phyloP scores from a whole-genome alignment of 2,329 filamentous ascomycete genomes.

The Elsinoe perseae region DNA sequence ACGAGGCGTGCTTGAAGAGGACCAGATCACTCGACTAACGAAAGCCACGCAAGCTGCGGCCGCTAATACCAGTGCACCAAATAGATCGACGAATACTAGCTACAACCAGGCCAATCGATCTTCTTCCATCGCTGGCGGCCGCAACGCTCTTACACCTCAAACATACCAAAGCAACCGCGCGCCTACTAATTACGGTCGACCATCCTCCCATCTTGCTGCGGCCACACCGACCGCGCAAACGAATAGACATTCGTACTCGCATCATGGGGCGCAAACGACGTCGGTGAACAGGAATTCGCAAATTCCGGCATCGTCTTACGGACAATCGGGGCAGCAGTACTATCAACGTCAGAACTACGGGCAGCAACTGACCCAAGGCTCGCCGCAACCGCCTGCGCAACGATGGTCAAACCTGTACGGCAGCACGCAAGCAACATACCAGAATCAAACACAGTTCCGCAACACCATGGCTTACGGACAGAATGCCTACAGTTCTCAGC shows the following conservation, averaged over 20 bases:
- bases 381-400: conserved; percentile 1
- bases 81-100: conserved; percentile 17
- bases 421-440: conserved; percentile 1
- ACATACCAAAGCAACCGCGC: background rate
- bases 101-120: conserved; percentile 15
- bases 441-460: background rate
- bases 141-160: conserved; percentile 4
- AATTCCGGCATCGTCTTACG: background rate
- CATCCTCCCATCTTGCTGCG: background rate
- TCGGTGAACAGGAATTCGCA: conserved; percentile 1
- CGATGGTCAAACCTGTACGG: background rate
- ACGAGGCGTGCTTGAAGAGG: conserved; percentile 74
- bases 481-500: conserved; percentile 2
- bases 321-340: background rate
- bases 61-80: conserved; percentile 25
- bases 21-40: conserved; percentile 48
- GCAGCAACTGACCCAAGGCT: conserved; percentile 7
- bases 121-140: background rate
- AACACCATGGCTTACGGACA: conserved; percentile 1
- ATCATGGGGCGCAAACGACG: conserved; percentile 6
- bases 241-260: conserved; percentile 11
- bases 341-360: conserved; percentile 5
- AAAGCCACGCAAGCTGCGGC: conserved; percentile 33
- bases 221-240: conserved; percentile 9
- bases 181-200: conserved; percentile 4